Conservation (phyloP, 441 rosid species). For the Geranium incanum region DNA sequence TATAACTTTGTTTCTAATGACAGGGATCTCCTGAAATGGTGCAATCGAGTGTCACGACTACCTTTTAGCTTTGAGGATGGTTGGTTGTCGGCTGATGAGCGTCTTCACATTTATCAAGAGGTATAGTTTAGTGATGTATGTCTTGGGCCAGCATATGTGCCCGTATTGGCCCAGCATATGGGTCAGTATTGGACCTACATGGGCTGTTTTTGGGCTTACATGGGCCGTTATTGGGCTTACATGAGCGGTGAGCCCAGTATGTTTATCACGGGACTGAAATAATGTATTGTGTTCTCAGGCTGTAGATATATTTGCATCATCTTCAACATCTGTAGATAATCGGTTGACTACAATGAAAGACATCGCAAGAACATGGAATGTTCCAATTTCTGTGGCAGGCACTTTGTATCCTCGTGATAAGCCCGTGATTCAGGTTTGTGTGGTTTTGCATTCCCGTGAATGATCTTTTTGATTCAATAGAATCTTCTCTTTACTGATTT, state of each 20-base stretch:
- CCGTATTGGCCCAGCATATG: no score
- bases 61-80: slow-evolving; percentile 23
- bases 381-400: slow-evolving; percentile 40
- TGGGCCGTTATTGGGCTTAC: no score
- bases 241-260: neutral
- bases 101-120: slow-evolving; percentile 65
- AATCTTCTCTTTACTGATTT: slow-evolving; percentile 24
- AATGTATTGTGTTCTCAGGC: slow-evolving; percentile 46
- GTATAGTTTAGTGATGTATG: slow-evolving; percentile 28
- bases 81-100: slow-evolving; percentile 45
- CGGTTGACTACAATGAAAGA: slow-evolving; percentile 48
- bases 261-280: slow-evolving; percentile 7
- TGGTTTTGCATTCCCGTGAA: slow-evolving; percentile 19
- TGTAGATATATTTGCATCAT: slow-evolving; percentile 75
- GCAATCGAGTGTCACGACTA: slow-evolving; percentile 65
- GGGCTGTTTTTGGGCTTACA: no score
- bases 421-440: slow-evolving; percentile 73
- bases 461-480: slow-evolving; percentile 14
- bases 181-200: no score
- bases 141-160: neutral
- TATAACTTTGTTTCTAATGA: slow-evolving; percentile 22
- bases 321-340: slow-evolving; percentile 44
- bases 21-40: slow-evolving; percentile 98
- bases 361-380: slow-evolving; percentile 60
- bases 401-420: slow-evolving; percentile 39